These are phyloP conservation scores for Populus tremula DNA, from an alignment of 345 rosid species.

Conservation along the genomic window DNA sequence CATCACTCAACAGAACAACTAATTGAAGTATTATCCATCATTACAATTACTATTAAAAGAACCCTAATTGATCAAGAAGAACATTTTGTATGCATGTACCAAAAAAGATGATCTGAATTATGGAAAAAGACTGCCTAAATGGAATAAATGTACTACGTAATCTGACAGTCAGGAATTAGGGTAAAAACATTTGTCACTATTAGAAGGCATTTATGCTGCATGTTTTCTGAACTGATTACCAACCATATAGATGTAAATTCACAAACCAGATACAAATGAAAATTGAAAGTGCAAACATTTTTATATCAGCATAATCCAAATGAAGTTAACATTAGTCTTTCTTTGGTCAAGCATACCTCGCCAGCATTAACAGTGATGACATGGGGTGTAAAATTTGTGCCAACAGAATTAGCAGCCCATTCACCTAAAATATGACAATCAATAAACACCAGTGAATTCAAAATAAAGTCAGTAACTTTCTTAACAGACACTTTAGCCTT, in stretches of 20 bases:
- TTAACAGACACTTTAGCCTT: neutral
- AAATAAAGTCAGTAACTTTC: constrained; percentile 10
- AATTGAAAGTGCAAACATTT: neutral
- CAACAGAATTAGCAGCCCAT: constrained; percentile 44
- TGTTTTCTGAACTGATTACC: neutral
- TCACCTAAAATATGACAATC: constrained; percentile 44
- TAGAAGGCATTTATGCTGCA: neutral
- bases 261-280: neutral
- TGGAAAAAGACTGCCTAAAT: neutral
- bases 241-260: neutral
- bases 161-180: neutral
- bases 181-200: neutral
- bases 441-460: constrained; percentile 17
- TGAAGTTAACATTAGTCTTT: neutral
- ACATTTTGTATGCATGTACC: neutral
- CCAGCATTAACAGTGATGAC: constrained; percentile 72
- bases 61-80: neutral
- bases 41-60: neutral
- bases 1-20: neutral
- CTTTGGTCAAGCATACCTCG: constrained; percentile 49
- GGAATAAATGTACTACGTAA: neutral
- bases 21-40: neutral
- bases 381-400: constrained; percentile 78
- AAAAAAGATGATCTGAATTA: neutral
- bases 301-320: neutral